These are phyloP conservation scores for Saitozyma sp. DNA, from an alignment of 768 basidiomycete species.

Conservation along the genomic window DNA sequence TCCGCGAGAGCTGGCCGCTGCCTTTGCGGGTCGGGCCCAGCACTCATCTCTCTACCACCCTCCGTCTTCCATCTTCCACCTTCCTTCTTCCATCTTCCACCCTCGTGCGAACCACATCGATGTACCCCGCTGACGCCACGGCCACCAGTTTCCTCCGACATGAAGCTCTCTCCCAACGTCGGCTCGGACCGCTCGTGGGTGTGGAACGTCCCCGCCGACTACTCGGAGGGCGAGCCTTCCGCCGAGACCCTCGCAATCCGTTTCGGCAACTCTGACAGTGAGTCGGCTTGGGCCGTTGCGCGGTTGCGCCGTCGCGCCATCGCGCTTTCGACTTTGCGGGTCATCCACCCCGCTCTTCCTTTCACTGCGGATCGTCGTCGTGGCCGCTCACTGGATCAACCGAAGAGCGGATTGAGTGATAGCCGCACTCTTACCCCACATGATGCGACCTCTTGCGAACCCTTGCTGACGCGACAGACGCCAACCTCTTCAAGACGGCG, in stretches of 20 bases:
- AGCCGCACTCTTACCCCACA: too few relatives aligned
- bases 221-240: constrained; percentile 83
- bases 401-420: too few relatives aligned
- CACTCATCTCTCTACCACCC: too few relatives aligned
- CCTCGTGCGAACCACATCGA: neutral
- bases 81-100: neutral
- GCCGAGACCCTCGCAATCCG: constrained; percentile 96
- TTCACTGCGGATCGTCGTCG: neutral
- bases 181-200: constrained; percentile 99
- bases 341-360: neutral
- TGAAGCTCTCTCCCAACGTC: constrained; percentile 94
- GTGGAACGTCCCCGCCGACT: constrained; percentile 95
- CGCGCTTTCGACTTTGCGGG: too few relatives aligned
- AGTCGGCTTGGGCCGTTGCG: constrained; percentile 46
- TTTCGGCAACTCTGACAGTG: constrained; percentile 94
- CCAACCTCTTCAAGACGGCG: constrained; percentile 78
- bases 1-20: too few relatives aligned
- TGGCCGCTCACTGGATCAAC: too few relatives aligned
- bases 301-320: too few relatives aligned
- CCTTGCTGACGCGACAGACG: constrained; percentile 58
- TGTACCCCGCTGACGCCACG: neutral
- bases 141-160: constrained; percentile 73
- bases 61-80: too few relatives aligned
- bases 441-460: too few relatives aligned
- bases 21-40: too few relatives aligned